Evolutionary conservation across 169 alveolate genomes (phyloP).

Genomic region (Perkinsus marinus): DNA sequence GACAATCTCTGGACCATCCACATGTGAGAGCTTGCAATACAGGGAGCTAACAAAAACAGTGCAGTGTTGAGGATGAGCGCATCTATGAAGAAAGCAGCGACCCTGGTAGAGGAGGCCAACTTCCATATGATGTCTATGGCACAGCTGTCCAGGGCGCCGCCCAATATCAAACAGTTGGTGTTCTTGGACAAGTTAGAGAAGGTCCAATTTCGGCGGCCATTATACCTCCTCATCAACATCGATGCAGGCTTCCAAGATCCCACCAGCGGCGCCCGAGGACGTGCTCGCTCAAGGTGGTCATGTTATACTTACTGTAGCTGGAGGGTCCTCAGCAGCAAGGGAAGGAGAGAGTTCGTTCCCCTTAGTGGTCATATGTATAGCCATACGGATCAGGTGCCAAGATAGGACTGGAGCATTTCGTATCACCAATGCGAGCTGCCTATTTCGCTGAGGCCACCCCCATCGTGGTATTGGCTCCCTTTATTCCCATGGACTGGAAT

Average conservation of each 20-base stretch:
- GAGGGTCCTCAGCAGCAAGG: not conserved
- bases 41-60: not conserved
- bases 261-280: not conserved
- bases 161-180: not conserved
- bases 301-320: not conserved
- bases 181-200: not conserved
- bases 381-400: not conserved
- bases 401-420: not conserved
- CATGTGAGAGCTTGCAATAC: not conserved
- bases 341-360: not conserved
- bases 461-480: not conserved
- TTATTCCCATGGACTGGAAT: not conserved
- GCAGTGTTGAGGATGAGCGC: not conserved
- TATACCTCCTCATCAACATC: not conserved
- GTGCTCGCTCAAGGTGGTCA: not conserved
- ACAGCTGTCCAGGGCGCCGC: not conserved
- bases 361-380: not conserved
- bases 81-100: not conserved
- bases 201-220: not conserved
- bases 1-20: not conserved
- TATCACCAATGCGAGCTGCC: not conserved
- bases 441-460: not conserved
- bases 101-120: not conserved
- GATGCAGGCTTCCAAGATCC: not conserved
- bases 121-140: not conserved